Evolutionary conservation across 371 early-diverging fungal species (phyloP).

Genomic region (Mortierella sp.): DNA sequence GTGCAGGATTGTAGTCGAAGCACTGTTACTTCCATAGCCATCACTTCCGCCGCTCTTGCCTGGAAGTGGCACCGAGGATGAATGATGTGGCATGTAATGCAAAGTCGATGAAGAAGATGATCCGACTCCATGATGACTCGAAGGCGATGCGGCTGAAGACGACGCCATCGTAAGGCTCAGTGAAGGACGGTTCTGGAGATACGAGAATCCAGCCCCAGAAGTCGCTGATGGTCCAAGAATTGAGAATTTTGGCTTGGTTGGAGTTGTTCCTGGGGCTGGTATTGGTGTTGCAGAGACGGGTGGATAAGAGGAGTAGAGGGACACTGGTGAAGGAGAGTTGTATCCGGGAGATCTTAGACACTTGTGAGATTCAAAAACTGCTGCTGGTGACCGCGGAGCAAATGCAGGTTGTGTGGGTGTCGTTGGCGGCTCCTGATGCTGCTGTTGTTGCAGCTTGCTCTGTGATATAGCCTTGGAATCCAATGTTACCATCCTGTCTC

Average conservation of each 20-base stretch:
- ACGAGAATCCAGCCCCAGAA: not conserved
- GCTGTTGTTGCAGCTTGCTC: not conserved
- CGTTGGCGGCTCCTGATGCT: not conserved
- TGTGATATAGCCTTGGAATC: not conserved
- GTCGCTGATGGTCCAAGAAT: not conserved
- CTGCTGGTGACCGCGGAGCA: not conserved
- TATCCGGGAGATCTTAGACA: not conserved
- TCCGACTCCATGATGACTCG: not conserved
- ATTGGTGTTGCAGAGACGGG: not conserved
- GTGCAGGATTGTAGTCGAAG: conserved; percentile 14
- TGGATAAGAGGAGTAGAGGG: not conserved
- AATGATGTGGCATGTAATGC: not conserved
- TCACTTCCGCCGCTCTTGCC: not conserved
- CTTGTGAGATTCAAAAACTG: conserved; percentile 1
- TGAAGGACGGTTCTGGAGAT: not conserved
- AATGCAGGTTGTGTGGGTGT: not conserved
- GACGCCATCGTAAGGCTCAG: not conserved
- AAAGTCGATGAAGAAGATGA: not conserved
- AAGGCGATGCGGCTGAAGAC: not conserved
- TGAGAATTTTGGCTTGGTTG: not conserved
- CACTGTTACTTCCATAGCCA: not conserved
- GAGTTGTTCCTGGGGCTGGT: not conserved
- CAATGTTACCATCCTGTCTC: not conserved
- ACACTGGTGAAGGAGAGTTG: conserved; percentile 1
- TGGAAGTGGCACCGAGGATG: not conserved